A percentile compares a stretch with the other conserved stretches of the same genome.
phyloP scores from a whole-genome alignment of 176 grass and related monocot genomes.

The bread wheat (Triticum aestivum) region IWGSC_CS_RefSeq_v2.1 NC_057802.1:6727346-6727845 shows the following conservation, averaged over 20 bases:
- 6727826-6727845: not conserved
- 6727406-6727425: not conserved
- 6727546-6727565: not conserved
- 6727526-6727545: not conserved
- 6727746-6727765: conserved; percentile 52
- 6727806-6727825: not conserved
- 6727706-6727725: conserved; percentile 64
- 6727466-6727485: conserved; percentile 65
- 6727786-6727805: not conserved
- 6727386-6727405: no score
- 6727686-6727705: conserved; percentile 67
- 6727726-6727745: conserved; percentile 59
- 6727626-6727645: not conserved
- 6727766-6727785: not conserved
- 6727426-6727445: conserved; percentile 65
- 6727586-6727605: not conserved
- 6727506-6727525: conserved; percentile 77
- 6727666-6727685: conserved; percentile 66
- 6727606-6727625: not conserved
- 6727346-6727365: conserved; percentile 64
- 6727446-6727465: conserved; percentile 83
- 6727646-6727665: conserved; percentile 40
- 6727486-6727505: conserved; percentile 70
- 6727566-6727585: not conserved
- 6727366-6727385: not conserved